Evolutionary conservation across 345 rosid genomes (phyloP), one percentile per base, ranked within the genome.

Genomic region (Mallotus nudiflorus): DNA sequence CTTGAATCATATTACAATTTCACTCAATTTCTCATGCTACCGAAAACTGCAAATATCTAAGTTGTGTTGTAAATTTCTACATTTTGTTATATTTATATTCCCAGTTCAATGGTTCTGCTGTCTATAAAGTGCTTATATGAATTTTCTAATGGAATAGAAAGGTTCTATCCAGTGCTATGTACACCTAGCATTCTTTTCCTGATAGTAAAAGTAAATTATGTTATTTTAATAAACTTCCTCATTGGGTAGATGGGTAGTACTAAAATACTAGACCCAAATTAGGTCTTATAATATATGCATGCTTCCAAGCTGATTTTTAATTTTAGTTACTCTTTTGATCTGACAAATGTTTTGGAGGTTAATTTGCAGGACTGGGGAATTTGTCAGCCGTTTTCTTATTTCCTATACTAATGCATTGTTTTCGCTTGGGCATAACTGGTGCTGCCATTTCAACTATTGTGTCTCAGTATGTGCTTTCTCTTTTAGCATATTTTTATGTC

Each of bases 361-460:
- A 13, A 51, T 44, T 66, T 74, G 76, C 84, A 77, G 84, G 81
- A 35, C 46, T 77, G 58, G 84, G 84, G 10, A 78, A 81, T 72
- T 63, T 81, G 51, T 22, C 79, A 5, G 81, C 81, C 33, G 72
- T 78, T 33, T 60, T 81, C 65, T 40, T 81, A 62, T 72, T 75
- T 66, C 84, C 82, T 1, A 16, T 81, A 35, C 67, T 81, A 19
- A 81, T 81, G 75, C 44, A 77, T 46, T 42, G 46, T 51, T 78
- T 65, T 62, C 55, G 51, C 44, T 53, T 81, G 44, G 84, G 84
- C 28, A 70, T 72, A 55, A 72, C 73, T 51, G 84, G 82, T 58
- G 82, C 84, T 45, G 82, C 84, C 61, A 68, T 81, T 72, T 72
- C 84, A 31, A 78, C 81, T 31, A 80, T 81, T 65, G 66, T 46